A percentile compares a stretch with the other conserved stretches of the same genome.
phyloP scores from a whole-genome alignment of 2,329 filamentous ascomycete genomes.

The Pyricularia sp. region DNA sequence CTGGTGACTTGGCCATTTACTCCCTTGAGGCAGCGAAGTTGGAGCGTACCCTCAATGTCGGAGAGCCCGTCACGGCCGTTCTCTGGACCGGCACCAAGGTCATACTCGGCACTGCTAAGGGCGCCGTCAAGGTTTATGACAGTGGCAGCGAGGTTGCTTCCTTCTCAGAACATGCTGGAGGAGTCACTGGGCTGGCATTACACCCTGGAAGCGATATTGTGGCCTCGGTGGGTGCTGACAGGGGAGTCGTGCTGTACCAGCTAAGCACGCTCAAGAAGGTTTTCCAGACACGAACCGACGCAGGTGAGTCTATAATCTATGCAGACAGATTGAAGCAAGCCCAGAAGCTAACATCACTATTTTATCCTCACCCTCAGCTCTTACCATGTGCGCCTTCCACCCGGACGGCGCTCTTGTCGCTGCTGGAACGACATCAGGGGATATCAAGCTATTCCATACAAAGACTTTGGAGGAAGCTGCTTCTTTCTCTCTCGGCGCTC shows the following conservation, averaged over 20 bases:
- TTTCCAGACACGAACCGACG: constrained; percentile 70
- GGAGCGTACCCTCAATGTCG: constrained; percentile 56
- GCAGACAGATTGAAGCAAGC: not conserved
- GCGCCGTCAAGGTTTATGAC: constrained; percentile 72
- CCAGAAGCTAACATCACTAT: not conserved
- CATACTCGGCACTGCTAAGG: constrained; percentile 64
- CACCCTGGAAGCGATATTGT: constrained; percentile 79
- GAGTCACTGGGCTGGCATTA: constrained; percentile 65
- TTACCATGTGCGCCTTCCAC: constrained; percentile 78
- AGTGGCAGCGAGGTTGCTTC: constrained; percentile 58
- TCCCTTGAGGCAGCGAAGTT: constrained; percentile 60
- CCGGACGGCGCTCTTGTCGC: constrained; percentile 94
- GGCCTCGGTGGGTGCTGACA: constrained; percentile 82
- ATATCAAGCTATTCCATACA: constrained; percentile 84
- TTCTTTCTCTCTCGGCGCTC: constrained; percentile 58
- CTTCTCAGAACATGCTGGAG: constrained; percentile 74
- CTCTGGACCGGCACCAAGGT: constrained; percentile 60
- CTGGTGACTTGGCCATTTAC: constrained; percentile 67
- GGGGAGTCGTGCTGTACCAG: constrained; percentile 88
- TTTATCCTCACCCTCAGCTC: constrained; percentile 33
- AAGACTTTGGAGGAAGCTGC: constrained; percentile 70
- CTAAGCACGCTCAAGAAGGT: constrained; percentile 57
- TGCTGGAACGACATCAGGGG: constrained; percentile 67
- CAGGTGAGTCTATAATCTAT: constrained; percentile 47
- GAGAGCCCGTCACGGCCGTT: constrained; percentile 57